These are phyloP conservation scores for Aspergillus terreus DNA, from an alignment of 2,329 filamentous ascomycete species.

Conservation along the genomic window DNA sequence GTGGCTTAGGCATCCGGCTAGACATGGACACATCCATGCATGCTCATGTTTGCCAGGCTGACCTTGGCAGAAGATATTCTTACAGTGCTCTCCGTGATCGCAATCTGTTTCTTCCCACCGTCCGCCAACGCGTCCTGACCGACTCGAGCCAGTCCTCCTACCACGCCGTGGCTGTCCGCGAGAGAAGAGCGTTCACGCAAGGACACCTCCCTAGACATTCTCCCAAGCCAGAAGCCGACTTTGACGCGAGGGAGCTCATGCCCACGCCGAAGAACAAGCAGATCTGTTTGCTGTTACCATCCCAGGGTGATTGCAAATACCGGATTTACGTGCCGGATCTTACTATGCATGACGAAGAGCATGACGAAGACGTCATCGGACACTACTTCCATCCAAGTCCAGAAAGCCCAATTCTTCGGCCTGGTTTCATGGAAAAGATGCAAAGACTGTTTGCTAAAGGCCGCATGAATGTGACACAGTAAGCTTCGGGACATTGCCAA, in stretches of 20 bases:
- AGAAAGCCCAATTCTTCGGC: too few relatives aligned
- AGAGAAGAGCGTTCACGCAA: constrained; percentile 1
- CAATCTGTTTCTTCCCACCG: background rate
- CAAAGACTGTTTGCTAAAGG: too few relatives aligned
- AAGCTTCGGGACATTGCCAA: too few relatives aligned
- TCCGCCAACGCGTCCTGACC: background rate
- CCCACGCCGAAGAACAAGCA: background rate
- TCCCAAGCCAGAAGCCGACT: constrained; percentile 1
- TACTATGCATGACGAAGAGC: background rate
- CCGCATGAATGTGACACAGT: too few relatives aligned
- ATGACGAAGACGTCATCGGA: background rate
- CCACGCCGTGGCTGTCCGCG: background rate
- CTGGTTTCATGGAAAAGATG: too few relatives aligned
- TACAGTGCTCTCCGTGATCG: background rate
- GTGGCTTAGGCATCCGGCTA: constrained; percentile 1
- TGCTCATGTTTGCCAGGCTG: background rate
- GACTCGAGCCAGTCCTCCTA: background rate
- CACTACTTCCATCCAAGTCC: too few relatives aligned
- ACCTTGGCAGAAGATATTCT: background rate
- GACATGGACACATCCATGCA: background rate
- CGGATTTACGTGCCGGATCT: background rate
- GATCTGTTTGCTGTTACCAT: constrained; percentile 8
- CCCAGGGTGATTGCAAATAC: constrained; percentile 7
- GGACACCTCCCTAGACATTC: constrained; percentile 2
- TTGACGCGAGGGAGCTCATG: constrained; percentile 1